Base-by-base conservation (phyloP, 2,329 filamentous ascomycete genomes). In the Chaetomiaceae sp. region DNA sequence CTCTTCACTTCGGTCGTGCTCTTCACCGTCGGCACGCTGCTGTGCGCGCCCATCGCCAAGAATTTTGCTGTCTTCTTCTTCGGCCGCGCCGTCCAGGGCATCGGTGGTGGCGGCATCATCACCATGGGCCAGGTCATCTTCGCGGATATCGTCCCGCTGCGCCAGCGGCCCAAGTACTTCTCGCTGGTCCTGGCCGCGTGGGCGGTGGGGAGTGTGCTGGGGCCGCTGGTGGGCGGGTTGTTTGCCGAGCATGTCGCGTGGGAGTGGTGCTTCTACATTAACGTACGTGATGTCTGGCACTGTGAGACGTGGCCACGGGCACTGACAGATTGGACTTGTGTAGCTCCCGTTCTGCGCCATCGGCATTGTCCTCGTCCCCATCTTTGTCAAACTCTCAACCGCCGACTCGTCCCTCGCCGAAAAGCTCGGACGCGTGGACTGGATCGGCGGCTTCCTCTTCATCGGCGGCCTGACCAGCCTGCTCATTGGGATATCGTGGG, bases 241-340 rank as follows among this genome's bases (percentile, higher is more conserved):
- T 61, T 67, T 44, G 63, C 58, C 1, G 49, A 66, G 41, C 54
- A 58, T n/a, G 61, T 59, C 1, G 64, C 64, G 1, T 75, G 72
- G 72, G 58, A 67, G 8, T 75, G 69, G 69, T 64, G 68, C 19
- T 77, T 78, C 51, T 73, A 71, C 48, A 52, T 72, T 38, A 72
- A 70, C 34, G 54, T 57, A 44, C 20, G 55, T 52, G n/a, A 15
- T 7, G 18, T 36, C 29, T 11, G 29, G 29, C 4, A 14, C 12
- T 11, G 5, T n/a, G n/a, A n/a, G 27, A 27, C 24, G 24, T 9
- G 27, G 27, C 27, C 14, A 11, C 27, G 4, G 3, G 10, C 27
- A 4, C 14, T 11, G 20, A 36, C 14, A n/a, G 3, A 15, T 24
- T 17, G 14, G 9, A 15, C n/a, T 27, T 18, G 10, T 3, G 11